Base-by-base conservation (phyloP, 208 protist genomes). In the Strigomonas culicis region DNA sequence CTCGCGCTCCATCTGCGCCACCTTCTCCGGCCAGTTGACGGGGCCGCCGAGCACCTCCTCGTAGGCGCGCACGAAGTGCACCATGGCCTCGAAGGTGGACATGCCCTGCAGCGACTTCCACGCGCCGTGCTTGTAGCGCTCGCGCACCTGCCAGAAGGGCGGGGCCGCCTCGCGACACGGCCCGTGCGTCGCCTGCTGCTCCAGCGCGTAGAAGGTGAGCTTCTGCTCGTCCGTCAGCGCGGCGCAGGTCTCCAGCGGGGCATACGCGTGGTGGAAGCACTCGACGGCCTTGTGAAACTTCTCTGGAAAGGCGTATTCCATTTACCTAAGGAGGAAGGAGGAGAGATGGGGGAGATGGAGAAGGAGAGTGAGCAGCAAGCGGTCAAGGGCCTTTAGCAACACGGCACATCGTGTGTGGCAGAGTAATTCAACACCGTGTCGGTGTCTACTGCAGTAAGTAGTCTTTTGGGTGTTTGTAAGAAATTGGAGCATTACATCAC, bases 41-140 rank as follows among this genome's bases (percentile, higher is more conserved):
- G 27, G 2, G 30, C 55, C 30, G 34, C 55, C 31, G 7, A 85
- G 61, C 1, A 55, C 46, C 22, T 76, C 72, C 41, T 90, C 63
- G 15, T 76, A 67, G 28, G 71, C 68, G 28, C 75, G 72, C 52
- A 94, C 88, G 75, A 89, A 94, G 64, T 80, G 73, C n/a, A 94
- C 88, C 88, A 94, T 94, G 21, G 84, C 84, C 64, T 94, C 88
- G 66, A 86, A 91, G 27, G 51, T 70, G 19, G 73, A 77, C 75
- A 90, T 90, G 72, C 56, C 57, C 13, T 69, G 70, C 1, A 94
- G 77, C 66, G 82, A 68, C 61, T 70, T 75, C 85, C 88, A 94
- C 63, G 88, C 88, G 24, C 76, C 49, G 68, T 92, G 75, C 72
- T 90, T 91, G 72, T 84, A 50, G 1, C 84, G 74, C 68, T 88